Evolutionary conservation across 139 green algal species (phyloP), one percentile per base, ranked within the genome.

Genomic region (Haematococcus lacustris): DNA sequence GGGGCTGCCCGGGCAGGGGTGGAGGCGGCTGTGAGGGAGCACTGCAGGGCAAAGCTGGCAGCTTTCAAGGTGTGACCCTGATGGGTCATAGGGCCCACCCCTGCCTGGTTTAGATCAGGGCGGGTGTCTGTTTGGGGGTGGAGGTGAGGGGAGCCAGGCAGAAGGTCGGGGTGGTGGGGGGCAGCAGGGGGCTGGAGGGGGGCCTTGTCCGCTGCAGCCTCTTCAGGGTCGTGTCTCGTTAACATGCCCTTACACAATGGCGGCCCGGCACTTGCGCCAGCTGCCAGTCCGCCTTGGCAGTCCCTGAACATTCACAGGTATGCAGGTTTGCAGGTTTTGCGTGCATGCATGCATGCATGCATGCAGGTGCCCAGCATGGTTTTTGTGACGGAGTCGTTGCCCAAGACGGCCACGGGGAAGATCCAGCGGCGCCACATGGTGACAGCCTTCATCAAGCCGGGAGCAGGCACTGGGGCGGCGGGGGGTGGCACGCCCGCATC

Each of bases 391-490:
- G 68, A 65, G n/a, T 51, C 70, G n/a, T 69, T 96, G 75, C 91
- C 91, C 39, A 92, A 91, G 77, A 90, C 80, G 2, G 85, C 90
- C 38, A 96, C 91, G 4, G 91, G 91, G 73, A 96, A 96, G 78
- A 90, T 96, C 43, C 90, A 93, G 70, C 75, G 91, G 1, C 82
- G 91, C 69, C 78, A 83, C 71, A 92, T 95, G 80, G 84, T 88
- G 53, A 78, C 78, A 3, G 68, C 79, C 23, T 89, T 93, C 70
- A 84, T 92, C 59, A 70, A 68, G 30, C n/a, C 59, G 7, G 25
- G 21, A 38, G 68, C 23, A 32, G 68, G 21, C 21, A 6, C 9
- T 17, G 38, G 25, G 35, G 9, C 38, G 9, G 38, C 6, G 43
- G 43, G 41, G 30, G 6, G 21, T 6, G 25, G 59, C 23, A n/a